Conservation (phyloP, 2,329 filamentous ascomycete species). For the Zopfia rhizophila region DNA sequence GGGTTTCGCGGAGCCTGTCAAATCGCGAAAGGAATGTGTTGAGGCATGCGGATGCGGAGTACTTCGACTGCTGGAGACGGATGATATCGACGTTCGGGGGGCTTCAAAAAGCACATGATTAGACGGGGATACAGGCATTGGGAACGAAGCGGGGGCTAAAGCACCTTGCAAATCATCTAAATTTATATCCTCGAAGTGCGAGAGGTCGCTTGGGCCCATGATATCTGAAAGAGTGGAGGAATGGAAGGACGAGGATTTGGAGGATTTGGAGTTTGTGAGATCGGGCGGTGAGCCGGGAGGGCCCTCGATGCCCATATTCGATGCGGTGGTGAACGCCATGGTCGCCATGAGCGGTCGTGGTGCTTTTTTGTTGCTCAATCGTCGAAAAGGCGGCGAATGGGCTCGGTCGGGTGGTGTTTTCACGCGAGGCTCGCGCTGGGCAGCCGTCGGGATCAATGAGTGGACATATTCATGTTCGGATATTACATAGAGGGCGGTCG, state of each 20-base stretch:
- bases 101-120: constrained; percentile 46
- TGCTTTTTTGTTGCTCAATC: constrained; percentile 25
- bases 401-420: constrained; percentile 35
- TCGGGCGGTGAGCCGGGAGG: constrained; percentile 77
- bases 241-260: constrained; percentile 88
- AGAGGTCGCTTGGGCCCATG: constrained; percentile 70
- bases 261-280: constrained; percentile 86
- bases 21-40: constrained; percentile 48
- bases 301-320: constrained; percentile 44
- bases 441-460: constrained; percentile 40
- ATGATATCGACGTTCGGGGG: constrained; percentile 25
- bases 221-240: constrained; percentile 79
- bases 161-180: constrained; percentile 74
- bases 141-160: constrained; percentile 55
- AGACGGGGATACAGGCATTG: constrained; percentile 44
- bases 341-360: constrained; percentile 52
- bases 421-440: constrained; percentile 37
- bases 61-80: constrained; percentile 26
- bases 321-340: constrained; percentile 41
- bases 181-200: constrained; percentile 93
- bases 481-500: constrained; percentile 44
- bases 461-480: constrained; percentile 49
- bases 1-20: constrained; percentile 49
- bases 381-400: constrained; percentile 21
- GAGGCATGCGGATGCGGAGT: constrained; percentile 26